Evolutionary conservation across 768 basidiomycete genomes (phyloP), one percentile per base, ranked within the genome.

Genomic region (Tulasnella sp.): DNA sequence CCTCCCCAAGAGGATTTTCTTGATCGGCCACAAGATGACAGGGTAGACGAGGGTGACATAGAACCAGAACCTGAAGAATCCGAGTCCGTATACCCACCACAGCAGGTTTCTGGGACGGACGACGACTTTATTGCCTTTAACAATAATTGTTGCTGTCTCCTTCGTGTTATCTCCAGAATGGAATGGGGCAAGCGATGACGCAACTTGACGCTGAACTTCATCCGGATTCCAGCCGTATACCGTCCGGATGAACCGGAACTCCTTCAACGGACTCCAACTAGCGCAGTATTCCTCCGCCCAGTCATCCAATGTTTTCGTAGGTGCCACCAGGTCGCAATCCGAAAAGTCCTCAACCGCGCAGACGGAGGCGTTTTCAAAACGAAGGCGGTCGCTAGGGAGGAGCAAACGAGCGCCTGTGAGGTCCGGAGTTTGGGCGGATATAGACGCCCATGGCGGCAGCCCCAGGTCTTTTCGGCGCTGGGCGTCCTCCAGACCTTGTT

Each of bases 21-120:
- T 89, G 82, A 88, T 93, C 3, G 94, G 82, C 93, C 92, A 94
- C 78, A 94, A 86, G 81, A 93, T 89, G 1, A 76, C 34, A 0
- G 92, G 93, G 80, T 89, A 94, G 76, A 95, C 85, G 77, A 93
- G 82, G 14, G 89, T 85, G 76, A 94, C 84, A 79, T 90, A 89
- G 29, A 90, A 85, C 12, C 94, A 80, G 79, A 91, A 85, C 79
- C 89, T 90, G 80, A 94, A 82, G 88, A 90, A 93, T 77, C 85
- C 86, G 79, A 89, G 89, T 31, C 90, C 91, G 64, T 93, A 87
- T 78, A 87, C 85, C 69, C 90, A 85, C 6, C 92, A 89, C 76
- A 94, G 84, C 67, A 79, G 79, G 81, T 89, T 92, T 78, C 90
- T 84, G 0, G 94, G 90, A 25, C 91, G 87, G 74, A 95, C 85